These are phyloP conservation scores for Penicillium coprophilum DNA, from an alignment of 495 filamentous ascomycete genomes.

Conservation along the genomic window DNA sequence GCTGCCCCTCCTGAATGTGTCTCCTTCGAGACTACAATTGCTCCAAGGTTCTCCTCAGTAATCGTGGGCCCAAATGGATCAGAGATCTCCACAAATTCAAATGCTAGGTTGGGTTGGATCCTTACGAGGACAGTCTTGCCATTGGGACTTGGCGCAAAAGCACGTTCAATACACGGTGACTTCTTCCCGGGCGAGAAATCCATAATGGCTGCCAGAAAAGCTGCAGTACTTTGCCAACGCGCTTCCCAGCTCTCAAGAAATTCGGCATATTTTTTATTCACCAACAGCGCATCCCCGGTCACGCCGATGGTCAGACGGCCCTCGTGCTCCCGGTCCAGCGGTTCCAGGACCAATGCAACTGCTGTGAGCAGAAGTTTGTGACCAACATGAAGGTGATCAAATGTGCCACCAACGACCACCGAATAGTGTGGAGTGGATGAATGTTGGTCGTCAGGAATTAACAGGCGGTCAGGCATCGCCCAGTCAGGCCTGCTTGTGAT, in stretches of 20 bases:
- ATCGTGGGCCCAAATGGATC: slow-evolving; percentile 92
- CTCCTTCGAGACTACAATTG: slow-evolving; percentile 85
- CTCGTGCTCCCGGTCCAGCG: slow-evolving; percentile 42
- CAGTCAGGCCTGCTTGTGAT: slow-evolving; percentile 36
- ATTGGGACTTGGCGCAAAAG: slow-evolving; percentile 46
- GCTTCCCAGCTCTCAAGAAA: slow-evolving; percentile 74
- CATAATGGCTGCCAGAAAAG: slow-evolving; percentile 72
- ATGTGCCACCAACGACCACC: slow-evolving; percentile 89
- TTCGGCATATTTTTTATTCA: slow-evolving; percentile 84
- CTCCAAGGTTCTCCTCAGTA: slow-evolving; percentile 74
- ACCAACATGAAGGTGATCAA: slow-evolving; percentile 94
- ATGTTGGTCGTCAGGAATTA: slow-evolving; percentile 26
- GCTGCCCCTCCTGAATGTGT: slow-evolving; percentile 79
- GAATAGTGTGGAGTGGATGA: slow-evolving; percentile 43
- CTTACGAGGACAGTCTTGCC: slow-evolving; percentile 51
- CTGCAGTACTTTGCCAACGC: slow-evolving; percentile 63
- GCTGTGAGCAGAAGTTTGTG: slow-evolving; percentile 93
- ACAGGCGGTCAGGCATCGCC: slow-evolving; percentile 20
- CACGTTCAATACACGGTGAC: slow-evolving; percentile 30
- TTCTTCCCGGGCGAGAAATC: slow-evolving; percentile 46
- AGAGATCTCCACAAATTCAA: slow-evolving; percentile 79
- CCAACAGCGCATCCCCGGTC: slow-evolving; percentile 79
- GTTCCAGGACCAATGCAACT: slow-evolving; percentile 66
- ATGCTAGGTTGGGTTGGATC: slow-evolving; percentile 45
- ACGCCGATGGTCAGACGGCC: slow-evolving; percentile 74